A percentile compares a stretch with the other conserved stretches of the same genome.
Conservation (phyloP, 2,329 filamentous ascomycete species). For the Beauveria australis region DNA sequence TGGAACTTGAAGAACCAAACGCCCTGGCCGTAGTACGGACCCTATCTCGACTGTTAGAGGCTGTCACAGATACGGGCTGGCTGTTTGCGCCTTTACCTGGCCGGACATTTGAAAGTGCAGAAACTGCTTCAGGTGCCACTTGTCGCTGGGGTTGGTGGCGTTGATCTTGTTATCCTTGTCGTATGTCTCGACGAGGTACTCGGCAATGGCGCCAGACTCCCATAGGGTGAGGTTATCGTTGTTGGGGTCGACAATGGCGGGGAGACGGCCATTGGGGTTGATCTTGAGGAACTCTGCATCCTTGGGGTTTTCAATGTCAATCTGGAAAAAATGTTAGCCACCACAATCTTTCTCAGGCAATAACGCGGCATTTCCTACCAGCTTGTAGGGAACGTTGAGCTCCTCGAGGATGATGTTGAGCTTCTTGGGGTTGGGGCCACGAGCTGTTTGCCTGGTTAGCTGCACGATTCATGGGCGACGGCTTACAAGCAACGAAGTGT, state of each 20-base stretch:
- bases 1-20: conserved; percentile 17
- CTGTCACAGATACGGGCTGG: background rate
- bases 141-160: conserved; percentile 10
- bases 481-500: background rate
- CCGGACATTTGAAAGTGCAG: conserved; percentile 18
- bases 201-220: conserved; percentile 18
- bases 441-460: background rate
- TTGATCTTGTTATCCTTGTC: conserved; percentile 14
- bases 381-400: conserved; percentile 16
- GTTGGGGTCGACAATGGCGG: conserved; percentile 17
- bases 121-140: conserved; percentile 18
- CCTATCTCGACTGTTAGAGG: conserved; percentile 14
- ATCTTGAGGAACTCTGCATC: conserved; percentile 10
- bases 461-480: background rate
- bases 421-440: conserved; percentile 14
- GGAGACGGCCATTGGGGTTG: conserved; percentile 15
- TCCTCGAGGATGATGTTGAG: conserved; percentile 18
- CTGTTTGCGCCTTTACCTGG: background rate
- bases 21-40: conserved; percentile 22
- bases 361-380: conserved; percentile 12
- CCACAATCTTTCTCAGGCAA: background rate
- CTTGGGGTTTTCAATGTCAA: conserved; percentile 4
- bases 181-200: conserved; percentile 16
- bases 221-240: conserved; percentile 14
- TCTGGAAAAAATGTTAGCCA: background rate